Evolutionary conservation across 805 yeast species (phyloP).

Genomic region (Scheffersomyces amazonensis): DNA sequence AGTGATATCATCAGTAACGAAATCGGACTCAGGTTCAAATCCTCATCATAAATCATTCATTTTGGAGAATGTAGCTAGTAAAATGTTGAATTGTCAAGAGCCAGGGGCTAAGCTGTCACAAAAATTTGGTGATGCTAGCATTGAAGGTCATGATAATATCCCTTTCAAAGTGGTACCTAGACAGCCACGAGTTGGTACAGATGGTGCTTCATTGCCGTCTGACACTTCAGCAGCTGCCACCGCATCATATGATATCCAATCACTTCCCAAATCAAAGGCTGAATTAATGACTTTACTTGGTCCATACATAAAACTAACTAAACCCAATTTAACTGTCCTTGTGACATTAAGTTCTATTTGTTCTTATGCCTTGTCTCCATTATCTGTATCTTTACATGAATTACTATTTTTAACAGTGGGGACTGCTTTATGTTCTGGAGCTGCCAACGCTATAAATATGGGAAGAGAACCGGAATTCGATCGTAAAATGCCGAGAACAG

Average conservation of each 20-base stretch:
- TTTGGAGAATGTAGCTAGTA: slow-evolving; percentile 40
- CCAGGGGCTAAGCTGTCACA: slow-evolving; percentile 25
- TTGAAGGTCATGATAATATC: slow-evolving; percentile 30
- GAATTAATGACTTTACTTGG: slow-evolving; percentile 39
- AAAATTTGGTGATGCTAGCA: slow-evolving; percentile 12
- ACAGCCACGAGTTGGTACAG: slow-evolving; percentile 4
- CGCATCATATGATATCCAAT: not conserved
- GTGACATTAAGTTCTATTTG: slow-evolving; percentile 92
- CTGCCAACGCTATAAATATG: slow-evolving; percentile 97
- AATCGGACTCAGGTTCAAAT: slow-evolving; percentile 6
- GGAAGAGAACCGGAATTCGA: slow-evolving; percentile 94
- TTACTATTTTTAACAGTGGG: slow-evolving; percentile 76
- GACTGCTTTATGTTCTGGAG: slow-evolving; percentile 82
- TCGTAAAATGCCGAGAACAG: slow-evolving; percentile 81
- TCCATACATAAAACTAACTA: slow-evolving; percentile 79
- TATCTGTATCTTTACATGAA: slow-evolving; percentile 68
- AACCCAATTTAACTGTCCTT: slow-evolving; percentile 82
- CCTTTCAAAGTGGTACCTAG: slow-evolving; percentile 61
- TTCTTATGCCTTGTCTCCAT: slow-evolving; percentile 89
- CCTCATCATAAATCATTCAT: slow-evolving; percentile 7
- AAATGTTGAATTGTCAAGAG: slow-evolving; percentile 45
- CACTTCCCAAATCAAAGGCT: slow-evolving; percentile 8
- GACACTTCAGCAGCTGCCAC: not conserved
- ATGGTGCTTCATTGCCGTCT: not conserved
- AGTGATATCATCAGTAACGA: slow-evolving; percentile 1